Base-by-base conservation (phyloP, 179 eudicot species). In the Gypsophila paniculata region DNA sequence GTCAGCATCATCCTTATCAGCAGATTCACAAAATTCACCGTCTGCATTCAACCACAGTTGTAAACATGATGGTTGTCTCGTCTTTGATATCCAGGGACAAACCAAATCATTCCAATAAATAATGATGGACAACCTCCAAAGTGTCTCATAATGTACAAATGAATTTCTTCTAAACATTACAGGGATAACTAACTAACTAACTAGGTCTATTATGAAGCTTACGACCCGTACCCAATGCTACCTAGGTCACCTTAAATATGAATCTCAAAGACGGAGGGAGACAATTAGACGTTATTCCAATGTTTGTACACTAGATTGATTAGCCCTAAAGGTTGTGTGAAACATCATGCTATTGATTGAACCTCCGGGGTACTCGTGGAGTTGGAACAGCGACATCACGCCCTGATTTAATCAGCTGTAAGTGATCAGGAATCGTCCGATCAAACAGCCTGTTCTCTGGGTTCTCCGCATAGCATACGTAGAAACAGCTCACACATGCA, bases 401-500 rank as follows among this genome's bases (percentile, higher is more conserved):
- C 6, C 85, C 91, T 18, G 85, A 61, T 70, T 83, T 75, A 0
- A 93, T 75, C 83, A 76, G 2, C 49, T 58, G 12, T 67, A 91
- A 75, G 8, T 87, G 87, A 23, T 87, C 80, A 4, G 87, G 77
- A 21, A 93, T 91, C 0, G 87, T 93, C 22, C 77, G 71, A 14
- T 89, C 98, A 69, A 89, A 93, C 62, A 89, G 73, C 60, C 90
- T 82, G 79, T 82, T 93, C 2, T 83, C 80, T 0, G 97, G 94
- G 76, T 88, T 85, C 82, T 94, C 99, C 8, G 99, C 97, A 65
- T 91, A 94, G 79, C 99, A 94, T 32, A 89, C 99, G 49, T 86
- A 94, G 90, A 83, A 94, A 82, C 99, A 88, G 76, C 94, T 85
- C 80, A 94, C 97, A 78, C 99, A 94, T 21, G 99, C 99, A 62